Evolutionary conservation across 2,329 filamentous ascomycete genomes (phyloP).

Genomic region (Fusarium palustre): DNA sequence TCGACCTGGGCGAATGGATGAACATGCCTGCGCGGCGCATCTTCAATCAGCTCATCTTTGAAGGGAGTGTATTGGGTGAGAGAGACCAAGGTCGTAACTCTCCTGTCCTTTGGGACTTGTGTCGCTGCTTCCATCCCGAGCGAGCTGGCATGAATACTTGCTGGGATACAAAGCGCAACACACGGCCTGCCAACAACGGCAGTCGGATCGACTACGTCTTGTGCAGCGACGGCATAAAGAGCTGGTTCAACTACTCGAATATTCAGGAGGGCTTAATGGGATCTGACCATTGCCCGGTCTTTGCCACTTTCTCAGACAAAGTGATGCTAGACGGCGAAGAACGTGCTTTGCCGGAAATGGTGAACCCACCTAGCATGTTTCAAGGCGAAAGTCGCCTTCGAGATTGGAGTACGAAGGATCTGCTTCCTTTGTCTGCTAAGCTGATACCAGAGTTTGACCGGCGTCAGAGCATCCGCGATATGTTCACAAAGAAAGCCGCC

Average conservation of each 20-base stretch:
- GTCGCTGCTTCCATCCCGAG: slow-evolving; percentile 81
- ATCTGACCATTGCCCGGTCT: slow-evolving; percentile 97
- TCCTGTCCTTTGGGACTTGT: slow-evolving; percentile 85
- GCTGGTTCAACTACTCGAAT: slow-evolving; percentile 83
- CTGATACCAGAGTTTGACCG: slow-evolving; percentile 89
- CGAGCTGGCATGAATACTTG: slow-evolving; percentile 94
- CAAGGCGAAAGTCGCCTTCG: slow-evolving; percentile 71
- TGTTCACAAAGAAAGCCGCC: slow-evolving; percentile 72
- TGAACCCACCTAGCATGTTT: slow-evolving; percentile 83
- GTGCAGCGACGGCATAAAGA: slow-evolving; percentile 80
- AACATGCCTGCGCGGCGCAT: slow-evolving; percentile 77
- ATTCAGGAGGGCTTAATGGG: slow-evolving; percentile 96
- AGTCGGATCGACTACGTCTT: slow-evolving; percentile 94
- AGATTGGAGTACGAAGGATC: slow-evolving; percentile 74
- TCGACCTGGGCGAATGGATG: slow-evolving; percentile 78
- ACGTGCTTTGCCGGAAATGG: slow-evolving; percentile 73
- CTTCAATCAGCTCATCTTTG: slow-evolving; percentile 86
- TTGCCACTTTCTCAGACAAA: slow-evolving; percentile 75
- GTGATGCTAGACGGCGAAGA: slow-evolving; percentile 64
- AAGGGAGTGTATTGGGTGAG: slow-evolving; percentile 73
- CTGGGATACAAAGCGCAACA: slow-evolving; percentile 95
- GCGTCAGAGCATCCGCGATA: slow-evolving; percentile 87
- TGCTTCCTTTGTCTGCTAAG: slow-evolving; percentile 81
- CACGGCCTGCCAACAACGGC: slow-evolving; percentile 94
- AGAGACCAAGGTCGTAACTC: slow-evolving; percentile 76